Evolutionary conservation across 2,329 filamentous ascomycete genomes (phyloP).

Genomic region (Ophiostoma tasmaniense): DNA sequence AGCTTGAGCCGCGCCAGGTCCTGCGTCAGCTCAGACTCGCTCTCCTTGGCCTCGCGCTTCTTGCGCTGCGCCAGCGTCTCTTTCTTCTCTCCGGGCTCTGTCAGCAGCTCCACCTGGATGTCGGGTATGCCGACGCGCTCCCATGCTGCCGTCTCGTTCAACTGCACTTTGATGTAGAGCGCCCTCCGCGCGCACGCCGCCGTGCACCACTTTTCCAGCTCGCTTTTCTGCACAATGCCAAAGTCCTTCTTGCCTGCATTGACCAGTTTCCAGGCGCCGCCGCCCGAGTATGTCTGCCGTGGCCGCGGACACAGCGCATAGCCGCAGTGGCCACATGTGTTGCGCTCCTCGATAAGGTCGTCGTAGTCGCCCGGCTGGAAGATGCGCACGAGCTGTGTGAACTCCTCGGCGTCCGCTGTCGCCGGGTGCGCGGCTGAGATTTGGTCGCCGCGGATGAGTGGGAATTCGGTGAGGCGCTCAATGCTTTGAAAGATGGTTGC

Average conservation of each 20-base stretch:
- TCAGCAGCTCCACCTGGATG: slow-evolving; percentile 52
- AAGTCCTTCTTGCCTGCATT: slow-evolving; percentile 44
- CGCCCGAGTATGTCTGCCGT: slow-evolving; percentile 47
- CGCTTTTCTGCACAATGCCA: slow-evolving; percentile 60
- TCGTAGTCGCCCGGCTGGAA: slow-evolving; percentile 90
- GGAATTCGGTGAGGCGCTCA: slow-evolving; percentile 59
- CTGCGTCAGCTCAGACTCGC: slow-evolving; percentile 25
- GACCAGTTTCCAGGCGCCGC: slow-evolving; percentile 61
- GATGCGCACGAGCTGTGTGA: slow-evolving; percentile 57
- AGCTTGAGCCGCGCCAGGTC: slow-evolving; percentile 37
- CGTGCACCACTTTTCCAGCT: slow-evolving; percentile 82
- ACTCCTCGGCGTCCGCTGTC: slow-evolving; percentile 51
- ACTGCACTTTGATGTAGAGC: slow-evolving; percentile 80
- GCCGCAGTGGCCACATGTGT: slow-evolving; percentile 72
- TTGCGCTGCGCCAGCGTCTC: slow-evolving; percentile 27
- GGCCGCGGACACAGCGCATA: slow-evolving; percentile 68
- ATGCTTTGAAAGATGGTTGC: slow-evolving; percentile 62
- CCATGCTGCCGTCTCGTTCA: slow-evolving; percentile 79
- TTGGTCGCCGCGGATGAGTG: slow-evolving; percentile 29
- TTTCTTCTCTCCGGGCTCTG: slow-evolving; percentile 50
- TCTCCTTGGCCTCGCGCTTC: background rate
- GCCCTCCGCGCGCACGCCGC: slow-evolving; percentile 68
- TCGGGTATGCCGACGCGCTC: slow-evolving; percentile 55
- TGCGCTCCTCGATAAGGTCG: slow-evolving; percentile 78
- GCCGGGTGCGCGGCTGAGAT: slow-evolving; percentile 41